Evolutionary conservation across 2,329 filamentous ascomycete species (phyloP).

Genomic region (Akanthomyces dipterigenus): DNA sequence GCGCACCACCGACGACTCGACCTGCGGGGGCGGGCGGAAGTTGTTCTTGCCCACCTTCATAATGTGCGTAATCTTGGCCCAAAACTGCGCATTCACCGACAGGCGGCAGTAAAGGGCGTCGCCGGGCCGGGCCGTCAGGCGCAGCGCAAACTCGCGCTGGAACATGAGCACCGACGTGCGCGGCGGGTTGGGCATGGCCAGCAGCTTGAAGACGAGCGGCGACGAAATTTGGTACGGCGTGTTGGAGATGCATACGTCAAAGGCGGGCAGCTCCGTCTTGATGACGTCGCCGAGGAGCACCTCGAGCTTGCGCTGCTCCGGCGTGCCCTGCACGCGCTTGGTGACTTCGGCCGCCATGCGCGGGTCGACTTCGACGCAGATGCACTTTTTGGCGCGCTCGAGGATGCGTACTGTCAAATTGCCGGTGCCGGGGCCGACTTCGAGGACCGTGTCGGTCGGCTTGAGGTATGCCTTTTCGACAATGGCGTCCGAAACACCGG

Average conservation of each 20-base stretch:
- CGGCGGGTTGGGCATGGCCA: constrained; percentile 74
- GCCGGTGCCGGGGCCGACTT: constrained; percentile 85
- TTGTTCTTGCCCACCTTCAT: constrained; percentile 97
- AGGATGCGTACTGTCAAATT: constrained; percentile 87
- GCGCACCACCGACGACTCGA: constrained; percentile 85
- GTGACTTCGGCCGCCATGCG: constrained; percentile 94
- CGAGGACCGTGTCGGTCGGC: constrained; percentile 82
- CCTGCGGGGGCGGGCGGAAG: constrained; percentile 89
- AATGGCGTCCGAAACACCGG: constrained; percentile 70
- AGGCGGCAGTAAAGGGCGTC: constrained; percentile 88
- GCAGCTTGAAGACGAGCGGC: constrained; percentile 84
- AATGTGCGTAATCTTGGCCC: constrained; percentile 57
- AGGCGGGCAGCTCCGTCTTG: constrained; percentile 70
- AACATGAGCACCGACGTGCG: constrained; percentile 89
- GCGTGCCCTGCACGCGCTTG: constrained; percentile 86
- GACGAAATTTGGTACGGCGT: constrained; percentile 76
- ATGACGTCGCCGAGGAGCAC: constrained; percentile 82
- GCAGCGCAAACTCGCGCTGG: constrained; percentile 88
- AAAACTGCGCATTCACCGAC: constrained; percentile 91
- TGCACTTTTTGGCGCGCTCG: constrained; percentile 73
- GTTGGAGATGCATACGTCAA: constrained; percentile 74
- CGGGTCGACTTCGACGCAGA: constrained; percentile 88
- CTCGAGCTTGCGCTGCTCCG: constrained; percentile 75
- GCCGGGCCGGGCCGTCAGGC: constrained; percentile 79
- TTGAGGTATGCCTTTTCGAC: constrained; percentile 75